Percentiles rank a stretch among this genome's conserved stretches.
Conservation (phyloP, 805 yeast species). For the Phaffomyces opuntiae region DNA sequence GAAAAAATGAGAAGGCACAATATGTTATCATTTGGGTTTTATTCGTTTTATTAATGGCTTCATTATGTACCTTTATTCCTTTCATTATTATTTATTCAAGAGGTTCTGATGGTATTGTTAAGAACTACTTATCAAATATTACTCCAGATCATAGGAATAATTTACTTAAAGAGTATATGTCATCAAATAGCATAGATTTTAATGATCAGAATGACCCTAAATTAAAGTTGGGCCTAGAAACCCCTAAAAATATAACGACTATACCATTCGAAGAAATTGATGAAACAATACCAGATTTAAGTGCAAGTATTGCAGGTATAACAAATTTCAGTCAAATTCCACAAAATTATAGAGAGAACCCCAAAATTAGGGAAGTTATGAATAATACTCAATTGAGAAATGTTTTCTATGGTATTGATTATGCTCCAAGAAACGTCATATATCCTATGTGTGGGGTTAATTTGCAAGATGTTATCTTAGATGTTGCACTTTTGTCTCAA, state of each 20-base stretch:
- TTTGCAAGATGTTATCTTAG: slow-evolving; percentile 43
- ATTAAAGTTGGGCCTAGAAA: background rate
- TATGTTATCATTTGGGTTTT: slow-evolving; percentile 16
- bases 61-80: slow-evolving; percentile 15
- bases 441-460: slow-evolving; percentile 48
- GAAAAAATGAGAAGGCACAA: slow-evolving; percentile 2
- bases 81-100: slow-evolving; percentile 22
- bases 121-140: slow-evolving; percentile 25
- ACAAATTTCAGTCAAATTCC: slow-evolving; percentile 28
- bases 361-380: slow-evolving; percentile 33
- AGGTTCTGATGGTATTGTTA: slow-evolving; percentile 27
- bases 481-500: slow-evolving; percentile 49
- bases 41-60: slow-evolving; percentile 11
- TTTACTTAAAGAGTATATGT: slow-evolving; percentile 11
- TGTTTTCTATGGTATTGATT: slow-evolving; percentile 50
- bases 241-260: no score
- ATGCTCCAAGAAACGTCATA: slow-evolving; percentile 48
- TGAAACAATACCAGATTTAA: slow-evolving; percentile 1
- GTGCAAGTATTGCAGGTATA: slow-evolving; percentile 15
- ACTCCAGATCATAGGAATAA: slow-evolving; percentile 18
- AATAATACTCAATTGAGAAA: slow-evolving; percentile 25
- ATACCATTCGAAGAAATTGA: background rate
- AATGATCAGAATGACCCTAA: background rate
- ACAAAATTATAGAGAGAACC: slow-evolving; percentile 26
- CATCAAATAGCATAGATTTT: background rate